Base-by-base conservation (phyloP, 2,329 filamentous ascomycete species). In the Fusarium sambucinum region DNA sequence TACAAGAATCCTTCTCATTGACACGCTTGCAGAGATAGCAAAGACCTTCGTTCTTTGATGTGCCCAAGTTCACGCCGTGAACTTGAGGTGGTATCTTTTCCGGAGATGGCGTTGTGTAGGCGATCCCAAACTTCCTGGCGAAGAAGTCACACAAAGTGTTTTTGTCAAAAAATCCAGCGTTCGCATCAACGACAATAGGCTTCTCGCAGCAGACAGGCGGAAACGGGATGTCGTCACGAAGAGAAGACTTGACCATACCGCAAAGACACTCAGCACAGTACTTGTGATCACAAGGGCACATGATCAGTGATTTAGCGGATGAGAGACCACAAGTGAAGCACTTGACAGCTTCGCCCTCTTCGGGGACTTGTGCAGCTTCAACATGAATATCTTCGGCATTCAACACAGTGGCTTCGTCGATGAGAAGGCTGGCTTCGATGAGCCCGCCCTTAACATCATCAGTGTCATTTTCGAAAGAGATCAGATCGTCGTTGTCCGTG, bases 261-360 rank as follows among this genome's bases (percentile, higher is more conserved):
- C 10, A 21, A 2, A 68, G 46, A 9, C 65, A 68, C 12, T 42
- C 14, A 12, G 21, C 4, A n/a, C 65, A 68, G 40, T 56, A 65
- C 9, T 16, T 13, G 16, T 68, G 64, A 2, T 8, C 7, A 12
- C 65, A 68, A 23, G 29, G 21, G 10, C 59, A 61, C 5, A 14
- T 37, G 13, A 33, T 35, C 7, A 30, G 5, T 11, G 2, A 9
- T 17, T 27, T 4, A 11, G 17, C 14, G 27, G 13, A 17, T 8
- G 1, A 27, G 5, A 19, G 32, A 3, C 19, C 33, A 19, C 63
- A 67, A 11, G 23, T 17, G 32, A 41, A 27, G 14, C 63, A 68
- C 25, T 42, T 35, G 32, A 19, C 6, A 14, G 9, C n/a, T 12
- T 10, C 40, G 16, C 33, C 13, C 17, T 27, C 6, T 3, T 8